A percentile compares a stretch with the other conserved stretches of the same genome.
These are phyloP conservation scores for Sporothrix mexicana DNA, from an alignment of 2,329 filamentous ascomycete species.

Conservation along the genomic window DNA sequence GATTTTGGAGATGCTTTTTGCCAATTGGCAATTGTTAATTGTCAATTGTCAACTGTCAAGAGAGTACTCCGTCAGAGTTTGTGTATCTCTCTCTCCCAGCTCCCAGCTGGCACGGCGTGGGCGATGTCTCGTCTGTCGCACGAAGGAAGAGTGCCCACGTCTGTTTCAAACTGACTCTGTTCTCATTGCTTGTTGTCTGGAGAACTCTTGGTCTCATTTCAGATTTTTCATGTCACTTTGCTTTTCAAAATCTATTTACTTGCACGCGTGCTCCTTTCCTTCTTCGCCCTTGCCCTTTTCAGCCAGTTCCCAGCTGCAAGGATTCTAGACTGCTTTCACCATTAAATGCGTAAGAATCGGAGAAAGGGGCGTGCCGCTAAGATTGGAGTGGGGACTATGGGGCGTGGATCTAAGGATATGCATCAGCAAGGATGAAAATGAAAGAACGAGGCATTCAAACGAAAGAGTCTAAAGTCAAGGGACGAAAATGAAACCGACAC, in stretches of 20 bases:
- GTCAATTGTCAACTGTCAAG: neutral
- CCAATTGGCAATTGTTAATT: slow-evolving; percentile 30
- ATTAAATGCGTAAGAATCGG: slow-evolving; percentile 20
- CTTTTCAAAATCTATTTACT: slow-evolving; percentile 16
- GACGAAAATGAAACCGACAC: neutral
- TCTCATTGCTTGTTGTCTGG: neutral
- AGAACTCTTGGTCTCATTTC: neutral
- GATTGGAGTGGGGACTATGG: neutral
- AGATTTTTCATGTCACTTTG: slow-evolving; percentile 21
- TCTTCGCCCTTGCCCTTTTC: slow-evolving; percentile 1
- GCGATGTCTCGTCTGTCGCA: neutral
- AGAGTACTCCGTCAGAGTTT: no score
- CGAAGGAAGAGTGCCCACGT: neutral
- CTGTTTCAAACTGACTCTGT: neutral
- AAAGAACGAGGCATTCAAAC: neutral
- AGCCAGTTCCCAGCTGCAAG: slow-evolving; percentile 7
- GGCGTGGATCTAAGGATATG: slow-evolving; percentile 25
- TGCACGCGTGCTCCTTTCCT: neutral
- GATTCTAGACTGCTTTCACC: slow-evolving; percentile 21
- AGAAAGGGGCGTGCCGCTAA: slow-evolving; percentile 26
- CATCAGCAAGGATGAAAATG: slow-evolving; percentile 20
- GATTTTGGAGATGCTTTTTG: neutral
- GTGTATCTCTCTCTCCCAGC: no score
- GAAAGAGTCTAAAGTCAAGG: neutral
- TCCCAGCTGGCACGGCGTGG: neutral